Conservation (phyloP, 2,329 filamentous ascomycete genomes). For the Aspergillus uvarum region DNA sequence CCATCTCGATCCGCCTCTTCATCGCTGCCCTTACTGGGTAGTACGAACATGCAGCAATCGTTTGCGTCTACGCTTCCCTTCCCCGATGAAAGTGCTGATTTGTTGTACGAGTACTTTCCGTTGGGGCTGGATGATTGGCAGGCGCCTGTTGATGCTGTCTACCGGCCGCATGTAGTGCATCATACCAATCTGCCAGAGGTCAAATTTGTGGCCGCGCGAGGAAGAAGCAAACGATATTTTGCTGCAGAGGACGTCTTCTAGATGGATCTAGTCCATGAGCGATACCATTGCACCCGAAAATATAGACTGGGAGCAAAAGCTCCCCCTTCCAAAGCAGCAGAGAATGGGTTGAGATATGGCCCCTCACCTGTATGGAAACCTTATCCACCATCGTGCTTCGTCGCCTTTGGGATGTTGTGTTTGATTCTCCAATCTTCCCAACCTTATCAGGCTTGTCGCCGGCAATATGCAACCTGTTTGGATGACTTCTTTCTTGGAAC, state of each 20-base stretch:
- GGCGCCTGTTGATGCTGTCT: slow-evolving; percentile 85
- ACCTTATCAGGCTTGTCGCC: background rate
- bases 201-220: slow-evolving; percentile 66
- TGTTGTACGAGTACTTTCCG: slow-evolving; percentile 93
- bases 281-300: background rate
- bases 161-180: slow-evolving; percentile 89
- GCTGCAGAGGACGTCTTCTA: slow-evolving; percentile 56
- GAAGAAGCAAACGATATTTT: slow-evolving; percentile 71
- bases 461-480: background rate
- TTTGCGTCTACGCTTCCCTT: slow-evolving; percentile 57
- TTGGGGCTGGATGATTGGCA: slow-evolving; percentile 88
- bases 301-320: background rate
- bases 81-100: slow-evolving; percentile 69
- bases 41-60: slow-evolving; percentile 39
- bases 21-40: slow-evolving; percentile 34
- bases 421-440: background rate
- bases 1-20: slow-evolving; percentile 34
- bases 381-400: background rate
- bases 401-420: background rate
- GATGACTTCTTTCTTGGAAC: background rate
- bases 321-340: background rate
- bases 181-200: slow-evolving; percentile 72
- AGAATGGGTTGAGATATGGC: too few relatives aligned
- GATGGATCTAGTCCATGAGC: background rate
- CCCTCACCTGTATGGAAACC: background rate